These are phyloP conservation scores for Orbilia brochopaga DNA, from an alignment of 2,329 filamentous ascomycete species.

Conservation along the genomic window DNA sequence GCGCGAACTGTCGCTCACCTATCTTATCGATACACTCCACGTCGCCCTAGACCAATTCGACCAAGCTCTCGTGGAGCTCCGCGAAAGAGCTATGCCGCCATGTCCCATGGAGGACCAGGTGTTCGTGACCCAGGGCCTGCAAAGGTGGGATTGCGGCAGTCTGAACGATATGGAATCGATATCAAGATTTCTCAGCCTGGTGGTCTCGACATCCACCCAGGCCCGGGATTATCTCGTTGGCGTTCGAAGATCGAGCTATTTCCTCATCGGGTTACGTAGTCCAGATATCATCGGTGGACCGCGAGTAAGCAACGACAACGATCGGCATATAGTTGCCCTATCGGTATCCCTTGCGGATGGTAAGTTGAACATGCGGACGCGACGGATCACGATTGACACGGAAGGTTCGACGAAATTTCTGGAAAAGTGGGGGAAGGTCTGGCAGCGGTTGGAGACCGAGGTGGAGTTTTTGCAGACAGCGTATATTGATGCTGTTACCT, in stretches of 20 bases:
- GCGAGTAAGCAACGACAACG: no score
- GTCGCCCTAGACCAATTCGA: not conserved
- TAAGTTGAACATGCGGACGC: no score
- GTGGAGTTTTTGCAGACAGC: not conserved
- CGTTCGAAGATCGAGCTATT: not conserved
- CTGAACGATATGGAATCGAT: not conserved
- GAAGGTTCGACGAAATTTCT: slow-evolving; percentile 2
- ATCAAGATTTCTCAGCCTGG: not conserved
- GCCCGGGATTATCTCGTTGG: not conserved
- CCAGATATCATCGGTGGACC: not conserved
- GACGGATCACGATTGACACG: not conserved
- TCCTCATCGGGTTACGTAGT: no score
- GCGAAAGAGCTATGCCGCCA: not conserved
- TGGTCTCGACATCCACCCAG: not conserved
- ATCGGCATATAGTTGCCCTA: no score
- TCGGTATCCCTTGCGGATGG: not conserved
- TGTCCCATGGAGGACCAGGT: not conserved
- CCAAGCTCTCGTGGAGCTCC: not conserved
- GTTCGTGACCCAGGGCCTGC: not conserved
- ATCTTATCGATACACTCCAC: not conserved
- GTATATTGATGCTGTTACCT: not conserved
- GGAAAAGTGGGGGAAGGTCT: slow-evolving; percentile 4
- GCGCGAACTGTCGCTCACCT: not conserved
- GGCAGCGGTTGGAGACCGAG: not conserved
- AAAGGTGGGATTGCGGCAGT: not conserved